These are phyloP conservation scores for Lipomyces chichibuensis DNA, from an alignment of 805 yeast species.

Conservation along the genomic window DNA sequence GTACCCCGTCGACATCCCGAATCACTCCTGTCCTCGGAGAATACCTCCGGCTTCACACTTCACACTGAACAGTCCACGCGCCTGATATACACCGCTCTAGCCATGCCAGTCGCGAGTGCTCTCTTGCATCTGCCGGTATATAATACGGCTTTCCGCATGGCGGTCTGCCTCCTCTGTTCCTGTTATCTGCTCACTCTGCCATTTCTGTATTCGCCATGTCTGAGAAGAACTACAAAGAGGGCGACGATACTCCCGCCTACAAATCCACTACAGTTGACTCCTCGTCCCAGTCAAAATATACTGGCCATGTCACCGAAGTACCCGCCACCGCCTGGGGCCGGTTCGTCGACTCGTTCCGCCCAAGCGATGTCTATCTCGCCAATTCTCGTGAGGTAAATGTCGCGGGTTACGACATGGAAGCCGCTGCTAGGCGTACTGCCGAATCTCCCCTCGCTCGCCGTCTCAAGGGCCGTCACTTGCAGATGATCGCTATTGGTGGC, in stretches of 20 bases:
- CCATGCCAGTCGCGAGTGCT: background rate
- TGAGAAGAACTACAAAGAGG: constrained; percentile 3
- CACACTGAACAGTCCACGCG: background rate
- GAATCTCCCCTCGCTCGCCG: constrained; percentile 58
- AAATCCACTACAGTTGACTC: constrained; percentile 9
- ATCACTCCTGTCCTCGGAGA: background rate
- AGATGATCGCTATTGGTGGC: constrained; percentile 80
- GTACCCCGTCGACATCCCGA: background rate
- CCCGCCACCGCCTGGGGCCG: constrained; percentile 13
- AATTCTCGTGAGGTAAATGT: background rate
- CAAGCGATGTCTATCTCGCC: constrained; percentile 13
- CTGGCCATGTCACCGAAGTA: constrained; percentile 4
- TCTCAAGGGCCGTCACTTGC: constrained; percentile 47
- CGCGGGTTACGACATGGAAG: constrained; percentile 26
- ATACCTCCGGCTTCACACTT: background rate
- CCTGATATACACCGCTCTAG: background rate
- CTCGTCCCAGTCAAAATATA: background rate
- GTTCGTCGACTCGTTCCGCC: constrained; percentile 29
- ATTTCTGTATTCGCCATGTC: background rate
- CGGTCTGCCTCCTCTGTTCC: background rate
- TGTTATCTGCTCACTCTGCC: background rate
- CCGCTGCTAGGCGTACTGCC: constrained; percentile 43
- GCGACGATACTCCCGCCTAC: background rate
- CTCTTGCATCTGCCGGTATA: background rate
- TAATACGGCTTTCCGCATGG: background rate